Evolutionary conservation across 2,329 filamentous ascomycete genomes (phyloP).

Genomic region (Tothia fuscella): DNA sequence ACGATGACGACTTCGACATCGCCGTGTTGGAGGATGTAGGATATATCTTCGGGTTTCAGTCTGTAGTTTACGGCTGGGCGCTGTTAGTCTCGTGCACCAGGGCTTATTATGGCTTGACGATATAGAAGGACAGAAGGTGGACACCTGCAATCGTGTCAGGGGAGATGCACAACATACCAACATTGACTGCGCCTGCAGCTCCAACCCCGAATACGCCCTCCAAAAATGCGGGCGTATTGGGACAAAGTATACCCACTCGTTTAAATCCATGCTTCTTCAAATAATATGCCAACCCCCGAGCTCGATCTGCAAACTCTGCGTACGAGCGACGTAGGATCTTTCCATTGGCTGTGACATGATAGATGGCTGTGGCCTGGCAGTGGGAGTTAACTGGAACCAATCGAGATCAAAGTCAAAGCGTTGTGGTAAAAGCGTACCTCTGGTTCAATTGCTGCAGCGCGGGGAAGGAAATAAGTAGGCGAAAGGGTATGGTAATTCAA

Average conservation of each 20-base stretch:
- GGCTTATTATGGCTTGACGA: too few species aligned
- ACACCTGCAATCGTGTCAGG: not conserved
- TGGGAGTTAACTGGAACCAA: too few species aligned
- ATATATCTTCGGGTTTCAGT: constrained; percentile 72
- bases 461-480: constrained; percentile 75
- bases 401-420: not conserved
- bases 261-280: constrained; percentile 60
- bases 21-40: constrained; percentile 79
- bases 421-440: constrained; percentile 36
- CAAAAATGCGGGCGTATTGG: constrained; percentile 91
- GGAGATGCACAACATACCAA: constrained; percentile 33
- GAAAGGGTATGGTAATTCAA: constrained; percentile 67
- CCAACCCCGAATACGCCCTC: constrained; percentile 75
- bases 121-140: not conserved
- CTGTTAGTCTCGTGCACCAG: constrained; percentile 25
- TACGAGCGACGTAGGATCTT: constrained; percentile 66
- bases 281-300: constrained; percentile 79
- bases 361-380: constrained; percentile 60
- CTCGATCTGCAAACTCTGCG: constrained; percentile 70
- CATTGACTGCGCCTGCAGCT: constrained; percentile 64
- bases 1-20: constrained; percentile 81
- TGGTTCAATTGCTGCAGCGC: constrained; percentile 80
- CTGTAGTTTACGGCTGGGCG: constrained; percentile 52
- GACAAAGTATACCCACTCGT: constrained; percentile 72
- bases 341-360: constrained; percentile 71